Percentiles rank a stretch among this genome's conserved stretches.
These are phyloP conservation scores for Craspedostauros australis DNA, from an alignment of 108 stramenopile species.

Conservation along the genomic window DNA sequence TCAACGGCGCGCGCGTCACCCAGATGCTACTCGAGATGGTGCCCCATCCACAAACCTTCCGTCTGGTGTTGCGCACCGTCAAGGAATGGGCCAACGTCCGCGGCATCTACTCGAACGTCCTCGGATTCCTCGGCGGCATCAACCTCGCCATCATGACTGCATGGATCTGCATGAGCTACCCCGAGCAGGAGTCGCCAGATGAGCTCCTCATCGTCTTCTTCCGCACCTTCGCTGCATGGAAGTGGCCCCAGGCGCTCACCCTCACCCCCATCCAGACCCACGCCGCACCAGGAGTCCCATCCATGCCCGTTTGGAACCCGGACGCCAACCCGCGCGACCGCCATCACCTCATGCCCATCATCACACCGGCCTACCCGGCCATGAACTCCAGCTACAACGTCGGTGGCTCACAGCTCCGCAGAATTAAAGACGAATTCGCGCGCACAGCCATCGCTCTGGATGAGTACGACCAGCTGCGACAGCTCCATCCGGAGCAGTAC, in stretches of 20 bases:
- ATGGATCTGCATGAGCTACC: constrained; percentile 73
- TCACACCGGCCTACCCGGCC: constrained; percentile 95
- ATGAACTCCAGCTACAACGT: constrained; percentile 97
- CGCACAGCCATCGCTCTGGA: constrained; percentile 26
- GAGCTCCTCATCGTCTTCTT: constrained; percentile 66
- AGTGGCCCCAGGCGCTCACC: constrained; percentile 73
- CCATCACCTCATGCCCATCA: constrained; percentile 87
- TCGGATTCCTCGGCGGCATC: constrained; percentile 93
- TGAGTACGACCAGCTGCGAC: too few relatives aligned
- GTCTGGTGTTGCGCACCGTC: constrained; percentile 69
- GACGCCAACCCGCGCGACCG: constrained; percentile 58
- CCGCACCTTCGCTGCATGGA: constrained; percentile 69
- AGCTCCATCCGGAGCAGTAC: too few relatives aligned
- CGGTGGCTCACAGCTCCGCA: constrained; percentile 73
- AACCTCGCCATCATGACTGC: constrained; percentile 94
- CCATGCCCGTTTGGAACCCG: constrained; percentile 76
- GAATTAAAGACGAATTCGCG: constrained; percentile 69
- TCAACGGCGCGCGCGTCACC: constrained; percentile 93
- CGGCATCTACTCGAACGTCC: constrained; percentile 92
- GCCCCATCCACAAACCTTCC: constrained; percentile 44
- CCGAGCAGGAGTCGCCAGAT: constrained; percentile 43
- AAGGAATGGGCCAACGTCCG: constrained; percentile 88
- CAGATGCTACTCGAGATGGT: constrained; percentile 72
- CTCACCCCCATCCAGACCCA: constrained; percentile 11
- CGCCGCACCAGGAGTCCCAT: constrained; percentile 12